Conservation (phyloP, 495 filamentous ascomycete species). For the Lichenothelia convexa region DNA sequence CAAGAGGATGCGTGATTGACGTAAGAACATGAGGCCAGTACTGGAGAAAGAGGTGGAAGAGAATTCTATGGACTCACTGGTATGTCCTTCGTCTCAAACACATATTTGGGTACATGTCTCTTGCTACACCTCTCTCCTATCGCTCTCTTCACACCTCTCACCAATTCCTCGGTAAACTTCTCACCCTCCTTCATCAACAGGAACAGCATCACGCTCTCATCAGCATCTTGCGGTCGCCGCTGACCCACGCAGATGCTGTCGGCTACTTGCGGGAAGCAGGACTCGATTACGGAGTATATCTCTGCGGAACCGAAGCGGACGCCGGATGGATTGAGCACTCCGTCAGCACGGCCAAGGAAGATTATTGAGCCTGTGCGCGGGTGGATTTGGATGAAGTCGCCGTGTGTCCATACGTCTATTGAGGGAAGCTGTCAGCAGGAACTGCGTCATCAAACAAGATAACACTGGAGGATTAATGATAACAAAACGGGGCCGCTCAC, state of each 20-base stretch:
- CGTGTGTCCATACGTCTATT: conserved; percentile 55
- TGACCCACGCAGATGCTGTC: conserved; percentile 66
- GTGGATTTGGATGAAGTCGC: conserved; percentile 57
- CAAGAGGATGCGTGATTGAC: too few species aligned
- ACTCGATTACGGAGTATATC: conserved; percentile 58
- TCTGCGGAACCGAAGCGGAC: conserved; percentile 77
- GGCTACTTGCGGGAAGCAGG: conserved; percentile 38
- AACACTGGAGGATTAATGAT: background rate
- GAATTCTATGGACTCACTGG: conserved; percentile 47
- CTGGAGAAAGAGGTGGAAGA: conserved; percentile 1
- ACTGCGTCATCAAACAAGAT: background rate
- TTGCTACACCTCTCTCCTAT: conserved; percentile 46
- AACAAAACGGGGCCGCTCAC: conserved; percentile 6
- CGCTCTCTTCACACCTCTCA: conserved; percentile 37
- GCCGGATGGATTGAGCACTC: conserved; percentile 73
- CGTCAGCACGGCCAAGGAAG: conserved; percentile 71
- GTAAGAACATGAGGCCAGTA: too few species aligned
- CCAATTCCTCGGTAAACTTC: conserved; percentile 35
- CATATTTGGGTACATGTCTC: conserved; percentile 57
- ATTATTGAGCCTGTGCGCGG: conserved; percentile 43
- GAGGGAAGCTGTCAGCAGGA: conserved; percentile 2
- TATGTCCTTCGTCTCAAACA: conserved; percentile 66
- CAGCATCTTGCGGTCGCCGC: conserved; percentile 42
- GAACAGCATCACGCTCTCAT: conserved; percentile 63
- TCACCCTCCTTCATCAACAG: conserved; percentile 47